Conservation (phyloP, 768 basidiomycete genomes). For the Lentinus tigrinus region DNA sequence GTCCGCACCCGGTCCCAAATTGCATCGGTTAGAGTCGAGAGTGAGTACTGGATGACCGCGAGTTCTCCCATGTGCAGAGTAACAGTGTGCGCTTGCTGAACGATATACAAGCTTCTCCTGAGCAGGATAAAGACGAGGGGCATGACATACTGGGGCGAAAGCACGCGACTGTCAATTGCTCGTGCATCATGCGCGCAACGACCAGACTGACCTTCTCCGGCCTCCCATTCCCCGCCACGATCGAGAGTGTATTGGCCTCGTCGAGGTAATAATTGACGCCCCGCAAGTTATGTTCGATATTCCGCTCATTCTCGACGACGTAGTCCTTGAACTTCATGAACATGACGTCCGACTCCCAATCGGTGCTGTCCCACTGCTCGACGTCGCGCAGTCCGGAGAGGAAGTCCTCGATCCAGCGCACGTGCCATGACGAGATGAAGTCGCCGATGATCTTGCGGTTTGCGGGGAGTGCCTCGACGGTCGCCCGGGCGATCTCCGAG, state of each 20-base stretch:
- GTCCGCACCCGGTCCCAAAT: neutral
- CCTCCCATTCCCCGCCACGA: slow-evolving; percentile 31
- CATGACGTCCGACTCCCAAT: slow-evolving; percentile 9
- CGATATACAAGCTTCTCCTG: neutral
- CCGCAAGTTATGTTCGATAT: slow-evolving; percentile 26
- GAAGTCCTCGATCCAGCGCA: slow-evolving; percentile 8
- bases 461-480: slow-evolving; percentile 3
- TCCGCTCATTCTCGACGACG: slow-evolving; percentile 23
- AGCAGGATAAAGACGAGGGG: slow-evolving; percentile 10
- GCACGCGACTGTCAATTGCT: neutral
- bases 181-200: no score
- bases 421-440: slow-evolving; percentile 19
- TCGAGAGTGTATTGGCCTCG: slow-evolving; percentile 24
- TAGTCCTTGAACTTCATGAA: slow-evolving; percentile 22
- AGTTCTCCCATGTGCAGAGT: slow-evolving; percentile 2
- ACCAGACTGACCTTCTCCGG: slow-evolving; percentile 30
- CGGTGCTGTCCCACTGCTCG: neutral
- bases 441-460: slow-evolving; percentile 22
- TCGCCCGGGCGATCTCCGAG: slow-evolving; percentile 1
- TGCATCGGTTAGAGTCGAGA: neutral
- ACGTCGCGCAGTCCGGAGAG: slow-evolving; percentile 9
- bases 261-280: slow-evolving; percentile 30
- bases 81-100: neutral
- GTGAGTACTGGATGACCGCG: neutral
- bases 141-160: neutral